Conservation (phyloP, 768 basidiomycete genomes). For the Phaffia australis region DNA sequence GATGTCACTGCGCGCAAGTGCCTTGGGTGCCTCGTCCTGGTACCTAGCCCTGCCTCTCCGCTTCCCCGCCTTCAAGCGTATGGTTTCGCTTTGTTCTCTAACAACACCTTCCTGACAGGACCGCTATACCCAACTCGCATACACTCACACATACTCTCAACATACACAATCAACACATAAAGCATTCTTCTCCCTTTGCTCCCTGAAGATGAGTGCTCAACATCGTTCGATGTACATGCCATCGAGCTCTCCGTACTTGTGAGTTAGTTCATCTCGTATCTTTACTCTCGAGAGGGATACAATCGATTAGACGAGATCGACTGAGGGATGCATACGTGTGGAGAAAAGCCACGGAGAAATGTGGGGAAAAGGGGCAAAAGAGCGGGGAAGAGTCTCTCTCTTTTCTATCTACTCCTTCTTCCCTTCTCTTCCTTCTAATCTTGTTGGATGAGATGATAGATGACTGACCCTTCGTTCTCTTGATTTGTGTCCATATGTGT, state of each 20-base stretch:
- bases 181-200: background rate
- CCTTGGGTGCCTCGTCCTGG: too few relatives aligned
- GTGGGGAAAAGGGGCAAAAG: background rate
- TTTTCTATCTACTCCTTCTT: background rate
- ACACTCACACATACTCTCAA: background rate
- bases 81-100: background rate
- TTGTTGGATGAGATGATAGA: background rate
- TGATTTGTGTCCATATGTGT: background rate
- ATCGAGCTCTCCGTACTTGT: constrained; percentile 8
- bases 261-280: background rate
- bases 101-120: background rate
- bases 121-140: background rate
- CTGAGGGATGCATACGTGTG: too few relatives aligned
- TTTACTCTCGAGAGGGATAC: background rate
- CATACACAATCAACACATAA: background rate
- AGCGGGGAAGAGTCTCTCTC: background rate
- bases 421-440: background rate
- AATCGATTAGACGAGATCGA: background rate
- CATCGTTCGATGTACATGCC: constrained; percentile 18
- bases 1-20: too few relatives aligned
- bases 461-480: background rate
- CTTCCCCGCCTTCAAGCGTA: background rate
- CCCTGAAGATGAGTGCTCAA: background rate
- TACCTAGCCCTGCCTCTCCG: too few relatives aligned
- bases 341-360: too few relatives aligned